Evolutionary conservation across 2,329 filamentous ascomycete genomes (phyloP), one percentile per base, ranked within the genome.

Genomic region (Fusarium liriodendri): DNA sequence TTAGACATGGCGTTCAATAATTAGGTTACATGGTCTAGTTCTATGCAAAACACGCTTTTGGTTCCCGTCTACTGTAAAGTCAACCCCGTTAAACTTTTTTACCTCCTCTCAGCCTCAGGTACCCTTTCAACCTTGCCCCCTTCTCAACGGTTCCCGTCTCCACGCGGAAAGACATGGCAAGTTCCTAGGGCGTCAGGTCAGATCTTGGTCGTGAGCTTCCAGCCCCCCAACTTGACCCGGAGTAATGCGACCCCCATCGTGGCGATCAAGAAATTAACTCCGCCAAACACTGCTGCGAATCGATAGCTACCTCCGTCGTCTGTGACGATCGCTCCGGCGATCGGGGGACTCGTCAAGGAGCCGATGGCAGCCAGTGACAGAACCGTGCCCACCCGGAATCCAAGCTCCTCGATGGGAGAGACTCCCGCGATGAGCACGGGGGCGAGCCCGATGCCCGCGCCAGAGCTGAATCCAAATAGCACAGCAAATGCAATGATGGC

Each of bases 211-310:
- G 60, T 33, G 14, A 69, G 22, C 32, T 71, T 70, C 72, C 67
- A 73, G 4, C 72, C 72, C 22, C 47, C 70, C 38, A 76, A 60
- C 42, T 59, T 67, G 32, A 67, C 64, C 18, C 73, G 67, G 14
- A 74, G 59, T 50, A 67, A 47, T 16, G 29, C 65, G n/a, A 74
- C 64, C 11, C 72, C 72, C 22, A 65, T 14, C 5, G 37, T 54
- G 11, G 73, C 71, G n/a, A 75, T 60, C 8, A 67, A 20, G 25
- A 73, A 71, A 60, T 70, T 73, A 29, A 73, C 50, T 14, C 72
- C 71, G 22, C 68, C 38, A 64, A 74, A 73, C 8, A 71, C 63
- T 5, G 72, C 72, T n/a, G 72, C 70, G 20, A 69, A 74, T 20
- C 52, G 62, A 27, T 74, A 73, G 62, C 71, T 69, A 11, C 69